Base-by-base conservation (phyloP, 1,284 basidiomycete genomes). In the Moesziomyces antarcticus region DNA sequence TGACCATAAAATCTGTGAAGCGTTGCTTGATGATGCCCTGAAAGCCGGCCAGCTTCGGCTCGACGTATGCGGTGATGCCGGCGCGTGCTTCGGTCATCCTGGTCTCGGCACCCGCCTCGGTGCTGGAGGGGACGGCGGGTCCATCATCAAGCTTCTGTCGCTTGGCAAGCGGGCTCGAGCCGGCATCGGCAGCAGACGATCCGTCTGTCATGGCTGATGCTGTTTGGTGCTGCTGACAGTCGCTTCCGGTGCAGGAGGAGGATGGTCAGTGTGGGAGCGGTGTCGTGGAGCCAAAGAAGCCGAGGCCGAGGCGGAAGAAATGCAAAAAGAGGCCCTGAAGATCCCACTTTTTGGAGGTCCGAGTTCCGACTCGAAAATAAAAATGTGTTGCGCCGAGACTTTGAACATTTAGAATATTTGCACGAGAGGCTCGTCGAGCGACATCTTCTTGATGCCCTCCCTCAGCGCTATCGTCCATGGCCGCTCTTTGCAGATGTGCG, bases 21-120 rank as follows among this genome's bases (percentile, higher is more conserved):
- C 80, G 69, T 56, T 82, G 78, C 62, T 82, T 82, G 73, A 82
- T 80, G 71, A 82, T 79, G 22, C 73, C 80, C 6, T 78, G 66
- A 24, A 82, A 78, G 1, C 77, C 73, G 10, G 66, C 70, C 10
- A 77, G 53, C n/a, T 27, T 45, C 1, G 75, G 43, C 50, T 76
- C 64, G 49, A 80, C 62, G 57, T 77, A 82, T 21, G 73, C 59
- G 1, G 69, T 62, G 46, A 82, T 75, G 3, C 80, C 80, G 3
- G 72, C 80, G 3, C 62, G 49, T 6, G 48, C 21, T 43, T 73
- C 71, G 8, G 71, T 73, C 71, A 73, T 73, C 16, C 69, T 30
- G 3, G 63, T 62, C 21, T 73, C 66, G 35, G 40, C 22, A 13
- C 41, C 44, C 1, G 40, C 24, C n/a, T n/a, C 30, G 9, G 22